Evolutionary conservation across 2,329 filamentous ascomycete species (phyloP), one percentile per base, ranked within the genome.

Genomic region (Oidium heveae): DNA sequence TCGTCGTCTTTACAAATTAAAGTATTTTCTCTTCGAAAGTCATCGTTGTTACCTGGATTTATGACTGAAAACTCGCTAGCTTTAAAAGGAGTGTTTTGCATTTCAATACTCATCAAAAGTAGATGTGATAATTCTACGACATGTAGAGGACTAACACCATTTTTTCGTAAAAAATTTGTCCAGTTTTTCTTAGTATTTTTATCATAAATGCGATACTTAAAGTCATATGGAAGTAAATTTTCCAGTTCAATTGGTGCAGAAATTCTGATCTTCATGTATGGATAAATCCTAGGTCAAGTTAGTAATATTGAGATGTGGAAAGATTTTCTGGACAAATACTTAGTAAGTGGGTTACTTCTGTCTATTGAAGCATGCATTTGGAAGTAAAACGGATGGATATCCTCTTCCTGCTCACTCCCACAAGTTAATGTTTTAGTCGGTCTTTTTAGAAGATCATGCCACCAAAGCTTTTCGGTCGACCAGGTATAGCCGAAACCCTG

Each of bases 171-270:
- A 69, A 98, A 98, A 66, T 98, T 98, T 4, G 86, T 93, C 91
- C 91, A 98, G 66, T 98, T 91, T 66, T 93, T 94, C 72, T 89
- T 93, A 0, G 88, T 95, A 66, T 94, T 93, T 70, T 93, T 95
- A 71, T 98, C 91, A 64, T 96, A 98, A 55, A 98, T 96, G 55
- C 89, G 80, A 67, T 98, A 98, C 68, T 98, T 96, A 77, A 98
- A 98, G 68, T 98, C 91, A 64, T 91, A 96, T 0, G 91, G 91
- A 39, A 98, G 70, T 46, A 98, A 71, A 60, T 98, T 98, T 66
- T 98, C 89, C 4, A 98, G 75, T 52, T 94, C 89, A 15, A 98
- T 79, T 0, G 93, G 91, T 0, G 91, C 89, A 24, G 86, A 94
- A 2, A 98, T 75, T 60, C 88, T 85, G 59, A 98, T 74, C 56